phyloP scores from a whole-genome alignment of 257 asterid genomes.

The Galeopsis tetrahit region DNA sequence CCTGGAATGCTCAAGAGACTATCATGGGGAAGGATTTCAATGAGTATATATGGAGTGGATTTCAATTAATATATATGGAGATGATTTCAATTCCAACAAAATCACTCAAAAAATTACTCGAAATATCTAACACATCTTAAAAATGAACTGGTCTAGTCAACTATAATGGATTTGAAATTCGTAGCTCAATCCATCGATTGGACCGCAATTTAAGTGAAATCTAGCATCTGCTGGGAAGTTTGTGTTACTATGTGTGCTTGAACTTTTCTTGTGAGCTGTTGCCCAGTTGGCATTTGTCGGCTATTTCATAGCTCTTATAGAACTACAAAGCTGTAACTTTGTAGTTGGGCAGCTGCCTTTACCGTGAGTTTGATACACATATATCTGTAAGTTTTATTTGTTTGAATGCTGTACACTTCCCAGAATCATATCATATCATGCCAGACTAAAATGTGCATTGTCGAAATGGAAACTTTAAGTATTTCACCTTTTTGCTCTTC shows the following conservation, averaged over 20 bases:
- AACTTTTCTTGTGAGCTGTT: conserved; percentile 1
- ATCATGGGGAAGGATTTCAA: conserved; percentile 6
- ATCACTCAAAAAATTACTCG: background rate
- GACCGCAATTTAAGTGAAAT: background rate
- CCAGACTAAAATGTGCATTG: background rate
- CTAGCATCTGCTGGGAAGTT: background rate
- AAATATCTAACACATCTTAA: background rate
- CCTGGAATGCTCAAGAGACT: conserved; percentile 11
- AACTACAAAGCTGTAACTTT: conserved; percentile 1
- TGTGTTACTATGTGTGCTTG: conserved; percentile 3
- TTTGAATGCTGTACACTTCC: background rate
- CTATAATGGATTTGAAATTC: background rate
- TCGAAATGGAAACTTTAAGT: background rate
- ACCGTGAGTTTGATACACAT: conserved; percentile 4
- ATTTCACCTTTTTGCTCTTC: background rate
- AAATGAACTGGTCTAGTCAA: background rate
- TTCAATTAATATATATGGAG: background rate
- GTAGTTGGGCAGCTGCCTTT: conserved; percentile 13
- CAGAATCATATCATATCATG: background rate
- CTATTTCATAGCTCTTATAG: background rate
- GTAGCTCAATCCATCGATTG: background rate
- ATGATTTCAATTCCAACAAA: background rate
- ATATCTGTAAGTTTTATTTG: background rate
- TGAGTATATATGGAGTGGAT: too few species aligned
- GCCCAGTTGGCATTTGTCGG: background rate